Conservation (phyloP, 78 protist genomes). For the Dictyostelium intermedium region DNA sequence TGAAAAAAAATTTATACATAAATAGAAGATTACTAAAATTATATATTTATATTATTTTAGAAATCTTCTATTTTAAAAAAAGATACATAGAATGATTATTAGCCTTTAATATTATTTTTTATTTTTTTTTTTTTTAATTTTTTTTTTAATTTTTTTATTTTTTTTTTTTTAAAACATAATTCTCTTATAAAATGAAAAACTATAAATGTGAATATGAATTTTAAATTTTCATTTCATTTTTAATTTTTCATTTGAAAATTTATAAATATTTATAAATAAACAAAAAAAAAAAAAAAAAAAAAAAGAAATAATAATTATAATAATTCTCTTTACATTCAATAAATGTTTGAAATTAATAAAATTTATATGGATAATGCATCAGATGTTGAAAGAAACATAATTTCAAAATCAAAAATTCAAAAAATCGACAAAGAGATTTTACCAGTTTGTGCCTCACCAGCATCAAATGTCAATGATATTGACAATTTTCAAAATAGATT, state of each 20-base stretch:
- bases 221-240: background rate
- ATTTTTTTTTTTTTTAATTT: no score
- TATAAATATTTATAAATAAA: no score
- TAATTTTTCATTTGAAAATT: no score
- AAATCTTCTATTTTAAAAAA: no score
- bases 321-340: no score
- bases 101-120: background rate
- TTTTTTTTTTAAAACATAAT: no score
- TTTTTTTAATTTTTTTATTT: no score
- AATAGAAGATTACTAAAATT: background rate
- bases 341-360: conserved; percentile 6
- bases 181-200: background rate
- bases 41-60: background rate
- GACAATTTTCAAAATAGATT: background rate
- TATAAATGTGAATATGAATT: background rate
- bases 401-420: background rate
- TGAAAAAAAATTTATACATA: background rate
- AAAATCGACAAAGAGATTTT: background rate
- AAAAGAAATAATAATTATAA: no score
- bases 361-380: background rate
- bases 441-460: background rate
- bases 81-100: no score
- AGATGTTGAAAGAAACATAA: background rate
- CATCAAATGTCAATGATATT: background rate
- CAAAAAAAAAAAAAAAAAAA: no score